Evolutionary conservation across 345 rosid genomes (phyloP), one percentile per base, ranked within the genome.

Genomic region (Citrus hindsii): DNA sequence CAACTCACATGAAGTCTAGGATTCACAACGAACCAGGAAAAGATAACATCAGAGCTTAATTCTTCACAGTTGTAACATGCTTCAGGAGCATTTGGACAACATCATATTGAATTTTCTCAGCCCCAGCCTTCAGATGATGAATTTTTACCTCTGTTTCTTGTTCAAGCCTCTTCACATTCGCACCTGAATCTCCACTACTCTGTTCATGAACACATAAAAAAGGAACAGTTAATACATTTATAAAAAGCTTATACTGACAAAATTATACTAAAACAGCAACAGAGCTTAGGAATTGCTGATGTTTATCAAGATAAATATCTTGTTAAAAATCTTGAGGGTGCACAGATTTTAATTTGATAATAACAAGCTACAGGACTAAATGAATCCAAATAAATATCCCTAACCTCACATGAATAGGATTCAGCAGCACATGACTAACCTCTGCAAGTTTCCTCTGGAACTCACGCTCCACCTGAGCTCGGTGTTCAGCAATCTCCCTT

Each of bases 171-270:
- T 95, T 93, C 85, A 95, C 98, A 74, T 94, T 94, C 27, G 97
- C 97, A 76, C 98, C 98, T 2, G 97, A 94, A 79, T 93, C 95
- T 76, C 98, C 98, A 24, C 95, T 92, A 55, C 91, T 93, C 95
- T 95, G 95, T 86, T 75, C 35, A 60, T 33, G 63, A 60, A 37
- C 0, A 75, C 9, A 51, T 13, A 65, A 80, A 12, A 33, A 18
- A 58, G 59, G 24, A 9, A 40, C 7, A 32, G 55, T 51, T 51
- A 76, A 21, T 16, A 55, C 60, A 38, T 67, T 16, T 51, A 73
- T 40, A 59, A 27, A 27, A 51, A 13, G 18, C n/a, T 3, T 22
- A 14, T 12, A 19, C 9, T 10, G 6, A 32, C 9, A 30, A 6
- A 72, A 24, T 61, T 4, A n/a, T 60, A 16, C 40, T 22, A 62